phyloP scores from a whole-genome alignment of 176 grass and related monocot species.

The Panicum miliaceum region DNA sequence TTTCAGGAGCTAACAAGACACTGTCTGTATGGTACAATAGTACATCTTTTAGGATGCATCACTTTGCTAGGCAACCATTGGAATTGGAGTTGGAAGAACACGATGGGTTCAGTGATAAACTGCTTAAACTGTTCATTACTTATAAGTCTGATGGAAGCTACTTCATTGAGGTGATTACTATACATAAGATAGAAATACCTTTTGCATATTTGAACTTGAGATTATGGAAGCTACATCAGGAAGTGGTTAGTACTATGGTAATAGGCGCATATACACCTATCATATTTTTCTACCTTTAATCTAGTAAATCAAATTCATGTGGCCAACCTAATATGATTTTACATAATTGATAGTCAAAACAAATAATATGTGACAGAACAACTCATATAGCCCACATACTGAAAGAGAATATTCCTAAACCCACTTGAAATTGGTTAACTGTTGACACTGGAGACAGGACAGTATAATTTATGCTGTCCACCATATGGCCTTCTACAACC shows the following conservation, averaged over 20 bases:
- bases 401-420: not conserved
- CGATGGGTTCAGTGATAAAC: constrained; percentile 55
- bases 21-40: constrained; percentile 71
- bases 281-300: not conserved
- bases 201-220: constrained; percentile 22
- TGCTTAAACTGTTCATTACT: constrained; percentile 73
- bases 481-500: not conserved
- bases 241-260: not conserved
- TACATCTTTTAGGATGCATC: constrained; percentile 90
- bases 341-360: not conserved
- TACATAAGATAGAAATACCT: not conserved
- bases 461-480: not conserved
- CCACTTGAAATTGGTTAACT: not conserved
- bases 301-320: not conserved
- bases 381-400: not conserved
- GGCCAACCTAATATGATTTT: not conserved
- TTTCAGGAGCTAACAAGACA: constrained; percentile 53
- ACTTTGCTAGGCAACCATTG: constrained; percentile 58
- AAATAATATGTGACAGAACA: not conserved
- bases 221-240: not conserved
- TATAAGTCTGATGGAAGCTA: constrained; percentile 80
- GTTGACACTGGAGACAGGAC: not conserved
- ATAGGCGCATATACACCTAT: not conserved
- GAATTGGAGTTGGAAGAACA: constrained; percentile 81
- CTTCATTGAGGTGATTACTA: constrained; percentile 70